These are phyloP conservation scores for Penicillium palitans DNA, from an alignment of 2,329 filamentous ascomycete genomes.

Conservation along the genomic window DNA sequence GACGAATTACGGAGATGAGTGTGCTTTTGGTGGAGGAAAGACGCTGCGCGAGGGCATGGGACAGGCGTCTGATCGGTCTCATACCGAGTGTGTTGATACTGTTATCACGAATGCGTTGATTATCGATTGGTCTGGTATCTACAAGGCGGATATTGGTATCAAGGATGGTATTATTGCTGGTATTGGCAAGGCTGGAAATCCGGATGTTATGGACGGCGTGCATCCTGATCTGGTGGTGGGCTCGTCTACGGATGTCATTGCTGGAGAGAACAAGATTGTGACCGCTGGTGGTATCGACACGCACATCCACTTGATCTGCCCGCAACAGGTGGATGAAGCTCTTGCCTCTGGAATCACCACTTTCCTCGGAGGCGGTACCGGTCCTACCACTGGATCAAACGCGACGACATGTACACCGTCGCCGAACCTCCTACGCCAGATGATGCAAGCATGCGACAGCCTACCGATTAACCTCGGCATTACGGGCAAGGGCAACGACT, in stretches of 20 bases:
- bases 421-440: constrained; percentile 76
- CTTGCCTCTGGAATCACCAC: constrained; percentile 86
- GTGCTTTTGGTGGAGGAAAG: constrained; percentile 93
- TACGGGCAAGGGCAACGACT: constrained; percentile 92
- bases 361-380: constrained; percentile 85
- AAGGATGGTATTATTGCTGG: constrained; percentile 82
- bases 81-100: constrained; percentile 74
- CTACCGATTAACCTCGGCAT: constrained; percentile 87
- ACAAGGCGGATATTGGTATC: constrained; percentile 94
- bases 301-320: constrained; percentile 93
- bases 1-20: constrained; percentile 87
- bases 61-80: constrained; percentile 74
- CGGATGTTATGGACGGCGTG: constrained; percentile 94
- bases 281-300: constrained; percentile 88
- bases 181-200: constrained; percentile 93
- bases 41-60: constrained; percentile 94
- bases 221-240: constrained; percentile 76
- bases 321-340: constrained; percentile 83
- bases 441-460: constrained; percentile 82
- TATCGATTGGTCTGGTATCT: constrained; percentile 88
- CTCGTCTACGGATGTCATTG: constrained; percentile 86
- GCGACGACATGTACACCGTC: constrained; percentile 94
- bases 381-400: constrained; percentile 86
- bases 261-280: constrained; percentile 84
- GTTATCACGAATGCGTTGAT: constrained; percentile 89